Percentiles rank a stretch among this genome's conserved stretches.
Evolutionary conservation across 1,284 basidiomycete genomes (phyloP).

Genomic region (Ceratobasidium sp.): DNA sequence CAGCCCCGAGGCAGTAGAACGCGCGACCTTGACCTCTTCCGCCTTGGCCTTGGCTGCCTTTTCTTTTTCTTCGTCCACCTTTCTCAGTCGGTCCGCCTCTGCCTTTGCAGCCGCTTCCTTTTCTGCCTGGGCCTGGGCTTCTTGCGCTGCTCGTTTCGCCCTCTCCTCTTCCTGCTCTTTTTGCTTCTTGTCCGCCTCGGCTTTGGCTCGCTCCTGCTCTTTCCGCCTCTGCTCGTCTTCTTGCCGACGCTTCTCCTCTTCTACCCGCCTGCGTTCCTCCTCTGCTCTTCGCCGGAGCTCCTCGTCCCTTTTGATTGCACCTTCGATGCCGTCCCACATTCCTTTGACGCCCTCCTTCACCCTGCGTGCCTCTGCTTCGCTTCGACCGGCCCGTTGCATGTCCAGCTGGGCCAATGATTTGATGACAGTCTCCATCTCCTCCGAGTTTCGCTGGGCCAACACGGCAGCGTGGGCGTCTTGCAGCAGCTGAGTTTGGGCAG

Average conservation of each 20-base stretch:
- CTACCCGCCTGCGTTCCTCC: slow-evolving; percentile 31
- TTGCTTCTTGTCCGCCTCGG: slow-evolving; percentile 31
- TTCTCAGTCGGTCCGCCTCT: slow-evolving; percentile 49
- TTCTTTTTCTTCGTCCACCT: slow-evolving; percentile 49
- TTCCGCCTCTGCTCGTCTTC: slow-evolving; percentile 41
- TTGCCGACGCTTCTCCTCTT: slow-evolving; percentile 36
- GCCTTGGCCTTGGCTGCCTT: slow-evolving; percentile 50
- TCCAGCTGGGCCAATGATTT: slow-evolving; percentile 17
- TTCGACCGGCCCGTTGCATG: slow-evolving; percentile 29
- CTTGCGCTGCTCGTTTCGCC: slow-evolving; percentile 26
- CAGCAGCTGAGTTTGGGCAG: neutral
- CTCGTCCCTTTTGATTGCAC: slow-evolving; percentile 56
- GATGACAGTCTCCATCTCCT: slow-evolving; percentile 27
- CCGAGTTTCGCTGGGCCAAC: slow-evolving; percentile 26
- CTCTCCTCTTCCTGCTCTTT: slow-evolving; percentile 15
- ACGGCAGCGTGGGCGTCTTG: slow-evolving; percentile 8
- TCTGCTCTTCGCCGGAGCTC: slow-evolving; percentile 54
- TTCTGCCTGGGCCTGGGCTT: slow-evolving; percentile 53
- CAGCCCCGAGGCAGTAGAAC: slow-evolving; percentile 63
- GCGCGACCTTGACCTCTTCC: too few relatives aligned
- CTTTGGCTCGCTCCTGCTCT: slow-evolving; percentile 29
- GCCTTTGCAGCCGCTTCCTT: slow-evolving; percentile 51
- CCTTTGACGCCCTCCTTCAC: slow-evolving; percentile 24
- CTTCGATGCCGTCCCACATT: slow-evolving; percentile 24
- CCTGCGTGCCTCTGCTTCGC: slow-evolving; percentile 25